phyloP scores from a whole-genome alignment of 495 filamentous ascomycete genomes.

The Tuber indicum region DNA sequence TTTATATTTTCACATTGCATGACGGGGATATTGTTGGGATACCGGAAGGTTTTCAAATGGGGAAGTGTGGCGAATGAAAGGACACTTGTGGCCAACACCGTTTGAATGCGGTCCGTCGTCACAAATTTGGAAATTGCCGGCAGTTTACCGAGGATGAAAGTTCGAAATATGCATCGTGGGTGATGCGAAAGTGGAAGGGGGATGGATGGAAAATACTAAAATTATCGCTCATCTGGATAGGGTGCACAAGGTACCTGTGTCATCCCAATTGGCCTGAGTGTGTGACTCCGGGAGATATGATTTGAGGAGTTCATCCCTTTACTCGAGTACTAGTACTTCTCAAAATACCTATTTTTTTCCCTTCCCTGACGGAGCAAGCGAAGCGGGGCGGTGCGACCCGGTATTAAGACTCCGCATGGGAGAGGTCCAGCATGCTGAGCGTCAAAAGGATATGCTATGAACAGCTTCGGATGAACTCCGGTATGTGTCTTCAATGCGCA shows the following conservation, averaged over 20 bases:
- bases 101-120: background rate
- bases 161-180: background rate
- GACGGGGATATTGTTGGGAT: background rate
- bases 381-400: background rate
- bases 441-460: background rate
- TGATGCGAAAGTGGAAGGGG: background rate
- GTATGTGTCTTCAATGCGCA: background rate
- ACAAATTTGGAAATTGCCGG: conserved; percentile 1
- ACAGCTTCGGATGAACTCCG: background rate
- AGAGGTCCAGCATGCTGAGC: background rate
- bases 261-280: background rate
- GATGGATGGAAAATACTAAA: background rate
- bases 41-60: background rate
- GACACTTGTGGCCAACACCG: background rate
- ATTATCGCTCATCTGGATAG: background rate
- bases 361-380: background rate
- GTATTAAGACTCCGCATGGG: background rate
- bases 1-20: background rate
- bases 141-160: background rate
- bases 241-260: background rate
- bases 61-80: background rate
- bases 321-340: background rate
- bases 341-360: background rate
- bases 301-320: background rate
- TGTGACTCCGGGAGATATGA: background rate